These are phyloP conservation scores for Fraxinus sp. DNA, from an alignment of 305 asterid species.

Conservation along the genomic window DNA sequence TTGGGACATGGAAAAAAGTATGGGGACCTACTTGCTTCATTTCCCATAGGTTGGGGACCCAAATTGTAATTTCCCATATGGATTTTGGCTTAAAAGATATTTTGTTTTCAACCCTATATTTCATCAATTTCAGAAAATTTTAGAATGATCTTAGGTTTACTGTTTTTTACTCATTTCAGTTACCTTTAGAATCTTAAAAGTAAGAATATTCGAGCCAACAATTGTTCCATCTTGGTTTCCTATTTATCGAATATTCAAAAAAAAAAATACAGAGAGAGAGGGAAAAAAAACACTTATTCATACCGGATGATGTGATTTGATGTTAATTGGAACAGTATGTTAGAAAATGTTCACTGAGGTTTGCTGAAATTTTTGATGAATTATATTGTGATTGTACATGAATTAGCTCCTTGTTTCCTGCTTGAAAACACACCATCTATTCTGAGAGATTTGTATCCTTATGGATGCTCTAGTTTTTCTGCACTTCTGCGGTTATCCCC, in stretches of 20 bases:
- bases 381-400: neutral
- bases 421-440: neutral
- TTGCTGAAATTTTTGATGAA: neutral
- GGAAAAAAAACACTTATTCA: neutral
- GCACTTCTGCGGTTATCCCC: neutral
- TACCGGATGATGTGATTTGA: neutral
- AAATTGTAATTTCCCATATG: neutral
- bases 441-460: neutral
- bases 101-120: neutral
- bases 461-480: neutral
- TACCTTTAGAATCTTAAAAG: neutral
- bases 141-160: neutral
- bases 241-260: neutral
- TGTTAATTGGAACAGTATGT: neutral
- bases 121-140: neutral
- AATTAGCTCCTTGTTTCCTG: neutral
- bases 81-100: neutral
- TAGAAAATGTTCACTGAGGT: neutral
- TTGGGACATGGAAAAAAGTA: neutral
- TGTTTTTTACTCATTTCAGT: neutral
- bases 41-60: neutral
- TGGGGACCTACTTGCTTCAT: neutral
- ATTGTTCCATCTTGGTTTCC: neutral
- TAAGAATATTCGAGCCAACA: neutral
- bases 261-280: neutral